Evolutionary conservation across 305 asterid species (phyloP).

Genomic region (Caryopteris hybrid): DNA sequence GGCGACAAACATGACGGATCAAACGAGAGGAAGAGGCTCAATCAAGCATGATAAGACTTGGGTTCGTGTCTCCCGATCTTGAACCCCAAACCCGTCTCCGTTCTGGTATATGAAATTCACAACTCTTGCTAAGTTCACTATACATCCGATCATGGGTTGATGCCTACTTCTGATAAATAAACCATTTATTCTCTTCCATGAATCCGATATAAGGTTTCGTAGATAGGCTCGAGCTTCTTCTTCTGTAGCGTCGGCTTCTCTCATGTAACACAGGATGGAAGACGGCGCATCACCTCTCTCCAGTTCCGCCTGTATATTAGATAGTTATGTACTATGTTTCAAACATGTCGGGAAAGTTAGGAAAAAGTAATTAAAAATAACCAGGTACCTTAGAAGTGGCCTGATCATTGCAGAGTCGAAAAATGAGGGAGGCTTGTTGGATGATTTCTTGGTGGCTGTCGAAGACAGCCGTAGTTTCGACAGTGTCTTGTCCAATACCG

Average conservation of each 20-base stretch:
- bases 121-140: constrained; percentile 41
- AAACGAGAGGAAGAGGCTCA: constrained; percentile 31
- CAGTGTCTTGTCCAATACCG: constrained; percentile 27
- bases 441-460: constrained; percentile 28
- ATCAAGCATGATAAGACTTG: constrained; percentile 46
- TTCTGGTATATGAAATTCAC: constrained; percentile 45
- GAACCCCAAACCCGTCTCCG: constrained; percentile 63
- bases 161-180: neutral
- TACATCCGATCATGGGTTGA: constrained; percentile 12
- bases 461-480: constrained; percentile 17
- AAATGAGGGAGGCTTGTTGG: constrained; percentile 37
- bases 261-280: constrained; percentile 58
- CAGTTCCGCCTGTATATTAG: constrained; percentile 36
- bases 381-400: constrained; percentile 45
- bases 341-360: too few relatives aligned
- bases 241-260: constrained; percentile 43
- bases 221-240: constrained; percentile 39
- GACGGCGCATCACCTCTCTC: constrained; percentile 68
- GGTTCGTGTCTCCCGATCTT: constrained; percentile 34
- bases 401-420: constrained; percentile 54
- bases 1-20: too few relatives aligned
- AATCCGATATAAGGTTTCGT: constrained; percentile 8
- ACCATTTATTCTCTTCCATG: constrained; percentile 47
- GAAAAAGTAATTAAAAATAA: too few relatives aligned
- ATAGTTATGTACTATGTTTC: neutral